These are phyloP conservation scores for Lomentospora prolificans DNA, from an alignment of 2,329 filamentous ascomycete species.

Conservation along the genomic window DNA sequence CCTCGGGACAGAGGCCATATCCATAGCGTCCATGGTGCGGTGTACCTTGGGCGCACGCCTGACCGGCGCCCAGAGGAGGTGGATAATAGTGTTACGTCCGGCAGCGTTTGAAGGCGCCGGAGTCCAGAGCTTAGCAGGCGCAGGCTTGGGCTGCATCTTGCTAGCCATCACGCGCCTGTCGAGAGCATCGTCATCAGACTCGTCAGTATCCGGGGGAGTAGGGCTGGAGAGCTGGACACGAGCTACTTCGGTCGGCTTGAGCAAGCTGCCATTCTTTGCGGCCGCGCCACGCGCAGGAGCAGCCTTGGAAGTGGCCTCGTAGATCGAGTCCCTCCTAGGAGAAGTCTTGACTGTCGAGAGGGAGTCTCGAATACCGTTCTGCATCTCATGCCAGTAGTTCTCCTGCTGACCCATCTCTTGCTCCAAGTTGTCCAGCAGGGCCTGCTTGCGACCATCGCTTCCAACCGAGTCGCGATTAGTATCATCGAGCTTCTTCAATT, in stretches of 20 bases:
- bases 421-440: slow-evolving; percentile 50
- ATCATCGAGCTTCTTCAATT: slow-evolving; percentile 39
- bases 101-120: neutral
- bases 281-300: slow-evolving; percentile 1
- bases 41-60: neutral
- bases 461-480: slow-evolving; percentile 24
- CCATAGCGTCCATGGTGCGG: neutral
- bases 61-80: slow-evolving; percentile 4
- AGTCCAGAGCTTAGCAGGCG: neutral
- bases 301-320: neutral
- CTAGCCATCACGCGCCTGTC: slow-evolving; percentile 1
- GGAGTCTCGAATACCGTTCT: slow-evolving; percentile 42
- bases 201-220: slow-evolving; percentile 44
- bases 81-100: neutral
- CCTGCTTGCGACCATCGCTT: slow-evolving; percentile 27
- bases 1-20: slow-evolving; percentile 6
- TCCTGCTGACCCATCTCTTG: slow-evolving; percentile 52
- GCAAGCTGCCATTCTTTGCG: slow-evolving; percentile 3
- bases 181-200: slow-evolving; percentile 25
- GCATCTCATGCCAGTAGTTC: slow-evolving; percentile 49
- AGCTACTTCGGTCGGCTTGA: slow-evolving; percentile 10
- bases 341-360: slow-evolving; percentile 34
- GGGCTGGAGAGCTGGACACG: slow-evolving; percentile 35
- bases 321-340: slow-evolving; percentile 19
- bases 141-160: neutral